Conservation (phyloP, 2,329 filamentous ascomycete genomes). For the Neonectria ditissima region DNA sequence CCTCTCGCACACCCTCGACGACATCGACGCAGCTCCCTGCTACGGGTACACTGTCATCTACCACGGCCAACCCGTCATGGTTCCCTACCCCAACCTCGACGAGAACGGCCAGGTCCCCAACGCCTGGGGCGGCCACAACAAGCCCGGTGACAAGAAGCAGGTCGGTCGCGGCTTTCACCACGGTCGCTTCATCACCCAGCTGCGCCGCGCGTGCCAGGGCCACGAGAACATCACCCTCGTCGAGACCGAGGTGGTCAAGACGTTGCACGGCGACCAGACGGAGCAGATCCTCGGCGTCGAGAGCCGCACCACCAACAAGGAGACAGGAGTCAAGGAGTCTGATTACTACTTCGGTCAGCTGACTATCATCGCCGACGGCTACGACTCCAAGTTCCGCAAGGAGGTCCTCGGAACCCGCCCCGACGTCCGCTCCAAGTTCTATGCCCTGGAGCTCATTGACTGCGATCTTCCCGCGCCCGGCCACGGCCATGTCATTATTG, state of each 20-base stretch:
- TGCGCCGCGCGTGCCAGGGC: slow-evolving; percentile 78
- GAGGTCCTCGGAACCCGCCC: slow-evolving; percentile 77
- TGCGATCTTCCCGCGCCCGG: slow-evolving; percentile 79
- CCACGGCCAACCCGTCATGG: slow-evolving; percentile 76
- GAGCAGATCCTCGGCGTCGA: slow-evolving; percentile 86
- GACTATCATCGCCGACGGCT: slow-evolving; percentile 92
- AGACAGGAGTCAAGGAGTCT: slow-evolving; percentile 64
- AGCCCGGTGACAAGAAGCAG: slow-evolving; percentile 55
- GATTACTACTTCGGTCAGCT: slow-evolving; percentile 91
- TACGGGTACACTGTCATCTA: slow-evolving; percentile 91
- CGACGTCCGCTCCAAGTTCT: slow-evolving; percentile 97
- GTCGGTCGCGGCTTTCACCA: slow-evolving; percentile 92
- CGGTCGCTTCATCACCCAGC: slow-evolving; percentile 87
- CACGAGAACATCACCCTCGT: slow-evolving; percentile 90
- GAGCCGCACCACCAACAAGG: slow-evolving; percentile 71
- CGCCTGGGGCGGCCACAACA: slow-evolving; percentile 51
- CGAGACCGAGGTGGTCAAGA: slow-evolving; percentile 85
- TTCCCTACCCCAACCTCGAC: slow-evolving; percentile 81
- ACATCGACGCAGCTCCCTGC: slow-evolving; percentile 86
- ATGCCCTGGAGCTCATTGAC: slow-evolving; percentile 91
- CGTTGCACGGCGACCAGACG: slow-evolving; percentile 76
- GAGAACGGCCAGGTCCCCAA: slow-evolving; percentile 56
- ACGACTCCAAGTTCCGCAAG: slow-evolving; percentile 91
- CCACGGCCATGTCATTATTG: slow-evolving; percentile 90
- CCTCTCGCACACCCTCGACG: slow-evolving; percentile 83